Evolutionary conservation across 495 filamentous ascomycete genomes (phyloP).

Genomic region (Lasiosphaeria hispida): DNA sequence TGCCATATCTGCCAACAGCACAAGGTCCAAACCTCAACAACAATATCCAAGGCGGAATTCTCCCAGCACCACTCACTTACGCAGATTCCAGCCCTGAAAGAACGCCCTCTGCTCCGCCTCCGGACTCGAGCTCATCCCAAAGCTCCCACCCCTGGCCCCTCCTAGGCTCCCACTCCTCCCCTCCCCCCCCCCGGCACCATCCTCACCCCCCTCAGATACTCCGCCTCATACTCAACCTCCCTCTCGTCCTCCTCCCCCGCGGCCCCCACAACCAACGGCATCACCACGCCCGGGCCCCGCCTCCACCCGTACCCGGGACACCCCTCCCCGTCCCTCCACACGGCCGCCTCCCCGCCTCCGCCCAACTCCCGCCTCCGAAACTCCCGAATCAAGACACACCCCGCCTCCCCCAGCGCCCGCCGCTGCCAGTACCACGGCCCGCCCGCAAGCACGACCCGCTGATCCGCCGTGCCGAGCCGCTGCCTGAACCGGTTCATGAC

Average conservation of each 20-base stretch:
- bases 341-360: background rate
- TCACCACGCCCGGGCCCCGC: slow-evolving; percentile 6
- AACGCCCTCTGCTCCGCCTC: background rate
- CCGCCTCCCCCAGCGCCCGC: slow-evolving; percentile 21
- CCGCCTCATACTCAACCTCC: background rate
- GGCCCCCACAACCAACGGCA: background rate
- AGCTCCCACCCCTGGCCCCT: background rate
- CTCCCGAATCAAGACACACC: slow-evolving; percentile 18
- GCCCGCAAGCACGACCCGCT: slow-evolving; percentile 18
- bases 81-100: background rate
- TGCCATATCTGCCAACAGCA: too few species aligned
- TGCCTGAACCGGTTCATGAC: slow-evolving; percentile 32
- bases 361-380: slow-evolving; percentile 7
- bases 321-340: slow-evolving; percentile 23
- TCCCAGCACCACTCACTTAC: background rate
- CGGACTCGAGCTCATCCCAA: background rate
- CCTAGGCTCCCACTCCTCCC: background rate
- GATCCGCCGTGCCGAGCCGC: slow-evolving; percentile 31
- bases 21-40: too few species aligned
- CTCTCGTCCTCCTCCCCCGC: slow-evolving; percentile 15
- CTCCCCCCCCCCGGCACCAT: background rate
- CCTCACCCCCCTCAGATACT: background rate
- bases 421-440: slow-evolving; percentile 32
- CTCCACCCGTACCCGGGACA: slow-evolving; percentile 19
- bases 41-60: background rate